phyloP scores from a whole-genome alignment of 805 yeast genomes.

The Saturnispora halmiae region DNA sequence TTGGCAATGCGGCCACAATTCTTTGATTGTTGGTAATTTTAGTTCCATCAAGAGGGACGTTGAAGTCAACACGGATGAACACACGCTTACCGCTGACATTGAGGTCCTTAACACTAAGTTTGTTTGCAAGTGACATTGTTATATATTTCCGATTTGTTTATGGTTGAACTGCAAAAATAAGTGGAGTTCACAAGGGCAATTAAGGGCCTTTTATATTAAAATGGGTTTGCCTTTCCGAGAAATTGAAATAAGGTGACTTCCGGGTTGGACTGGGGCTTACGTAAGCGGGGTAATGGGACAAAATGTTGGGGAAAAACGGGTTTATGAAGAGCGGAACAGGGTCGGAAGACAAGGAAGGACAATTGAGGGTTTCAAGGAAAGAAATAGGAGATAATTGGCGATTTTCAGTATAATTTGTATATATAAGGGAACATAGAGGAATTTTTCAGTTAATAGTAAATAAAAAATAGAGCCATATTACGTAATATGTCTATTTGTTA shows the following conservation, averaged over 20 bases:
- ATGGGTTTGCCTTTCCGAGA: neutral
- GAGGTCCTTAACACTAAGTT: slow-evolving; percentile 88
- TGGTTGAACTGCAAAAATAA: no score
- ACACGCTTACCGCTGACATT: slow-evolving; percentile 86
- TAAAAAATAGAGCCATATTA: no score
- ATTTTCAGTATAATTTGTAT: no score
- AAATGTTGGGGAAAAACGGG: neutral
- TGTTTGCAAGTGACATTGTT: slow-evolving; percentile 84
- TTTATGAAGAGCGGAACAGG: no score
- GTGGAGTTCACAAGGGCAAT: no score
- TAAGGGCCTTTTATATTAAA: neutral
- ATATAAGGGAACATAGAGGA: no score
- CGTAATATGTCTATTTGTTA: no score
- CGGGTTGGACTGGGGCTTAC: neutral
- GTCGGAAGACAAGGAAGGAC: no score
- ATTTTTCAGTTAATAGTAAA: no score
- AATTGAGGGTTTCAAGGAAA: no score
- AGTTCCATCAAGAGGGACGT: slow-evolving; percentile 90
- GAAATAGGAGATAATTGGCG: no score
- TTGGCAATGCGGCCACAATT: slow-evolving; percentile 98
- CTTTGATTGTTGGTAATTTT: slow-evolving; percentile 99
- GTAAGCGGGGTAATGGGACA: neutral
- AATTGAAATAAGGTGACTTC: neutral
- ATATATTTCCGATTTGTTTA: neutral
- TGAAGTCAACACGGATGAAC: slow-evolving; percentile 96